Percentiles rank a stretch among this genome's conserved stretches.
These are phyloP conservation scores for Fusarium gaditjirri DNA, from an alignment of 2,329 filamentous ascomycete genomes.

Conservation along the genomic window DNA sequence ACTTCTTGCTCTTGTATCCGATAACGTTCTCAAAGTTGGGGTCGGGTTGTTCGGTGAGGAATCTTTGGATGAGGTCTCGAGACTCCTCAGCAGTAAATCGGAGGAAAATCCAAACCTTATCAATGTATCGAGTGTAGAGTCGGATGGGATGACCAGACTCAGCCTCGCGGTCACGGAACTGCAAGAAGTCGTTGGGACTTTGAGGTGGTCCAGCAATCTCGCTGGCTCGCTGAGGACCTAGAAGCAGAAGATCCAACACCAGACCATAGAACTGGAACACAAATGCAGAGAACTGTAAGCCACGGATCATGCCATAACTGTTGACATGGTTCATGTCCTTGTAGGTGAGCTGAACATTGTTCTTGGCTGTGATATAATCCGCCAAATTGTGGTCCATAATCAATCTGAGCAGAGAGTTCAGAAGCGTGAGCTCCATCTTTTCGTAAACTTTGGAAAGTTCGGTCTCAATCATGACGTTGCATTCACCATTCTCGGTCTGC, in stretches of 20 bases:
- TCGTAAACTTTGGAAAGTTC: constrained; percentile 99
- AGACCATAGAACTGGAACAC: constrained; percentile 99
- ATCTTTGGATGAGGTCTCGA: constrained; percentile 93
- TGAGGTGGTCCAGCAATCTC: constrained; percentile 96
- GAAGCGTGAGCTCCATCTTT: constrained; percentile 95
- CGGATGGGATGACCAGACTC: constrained; percentile 95
- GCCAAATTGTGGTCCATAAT: constrained; percentile 99
- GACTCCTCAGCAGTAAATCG: constrained; percentile 95
- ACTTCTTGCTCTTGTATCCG: constrained; percentile 99
- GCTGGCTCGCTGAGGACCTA: constrained; percentile 94
- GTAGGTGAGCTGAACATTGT: constrained; percentile 98
- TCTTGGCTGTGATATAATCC: constrained; percentile 99
- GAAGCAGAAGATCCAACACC: constrained; percentile 89
- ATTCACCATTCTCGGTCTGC: constrained; percentile 93
- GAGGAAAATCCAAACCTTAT: constrained; percentile 98
- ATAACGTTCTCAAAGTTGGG: constrained; percentile 99
- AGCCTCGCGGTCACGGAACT: constrained; percentile 92
- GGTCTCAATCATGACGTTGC: constrained; percentile 98
- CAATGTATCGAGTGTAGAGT: constrained; percentile 97
- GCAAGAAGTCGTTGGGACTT: constrained; percentile 95
- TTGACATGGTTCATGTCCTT: constrained; percentile 99
- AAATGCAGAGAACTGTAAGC: constrained; percentile 96
- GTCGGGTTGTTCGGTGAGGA: constrained; percentile 97
- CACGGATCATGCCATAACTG: constrained; percentile 97
- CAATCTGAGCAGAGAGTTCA: constrained; percentile 90